Base-by-base conservation (phyloP, 768 basidiomycete species). In the Vararia minispora region DNA sequence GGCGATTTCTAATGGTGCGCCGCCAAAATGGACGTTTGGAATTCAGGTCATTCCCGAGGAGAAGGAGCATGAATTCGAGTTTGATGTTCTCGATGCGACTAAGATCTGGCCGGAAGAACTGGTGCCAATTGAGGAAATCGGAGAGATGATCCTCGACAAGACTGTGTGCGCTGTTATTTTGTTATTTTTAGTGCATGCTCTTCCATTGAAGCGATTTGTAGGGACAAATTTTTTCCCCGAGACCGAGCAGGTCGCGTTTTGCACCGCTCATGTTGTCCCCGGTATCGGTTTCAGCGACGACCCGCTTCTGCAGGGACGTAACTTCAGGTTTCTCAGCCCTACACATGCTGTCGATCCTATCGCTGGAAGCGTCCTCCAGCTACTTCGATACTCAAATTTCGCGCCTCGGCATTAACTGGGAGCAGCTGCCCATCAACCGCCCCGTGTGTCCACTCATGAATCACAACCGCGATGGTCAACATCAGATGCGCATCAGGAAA, bases 161-260 rank as follows among this genome's bases (percentile, higher is more conserved):
- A 65, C 59, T 0, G 76, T 79, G 18, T n/a, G n/a, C n/a, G n/a
- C n/a, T n/a, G n/a, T n/a, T n/a, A n/a, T n/a, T n/a, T n/a, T n/a
- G n/a, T n/a, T n/a, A n/a, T n/a, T n/a, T n/a, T n/a, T n/a, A n/a
- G n/a, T n/a, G n/a, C n/a, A n/a, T n/a, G n/a, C n/a, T n/a, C n/a
- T n/a, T n/a, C n/a, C n/a, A n/a, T n/a, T n/a, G n/a, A n/a, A n/a
- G n/a, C n/a, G n/a, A n/a, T n/a, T n/a, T n/a, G n/a, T n/a, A n/a
- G n/a, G n/a, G n/a, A 72, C 80, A 37, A 82, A 86, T 49, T 91
- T 72, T 62, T 91, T 91, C 61, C 61, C 86, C 9, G 87, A 92
- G 61, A 76, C 76, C 5, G 90, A 94, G 58, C 88, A 90, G 58
- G 79, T 79, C 37, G 89, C 88, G 0, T 92, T 89, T 58, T 92